These are phyloP conservation scores for Suillus subluteus DNA, from an alignment of 768 basidiomycete species.

Conservation along the genomic window DNA sequence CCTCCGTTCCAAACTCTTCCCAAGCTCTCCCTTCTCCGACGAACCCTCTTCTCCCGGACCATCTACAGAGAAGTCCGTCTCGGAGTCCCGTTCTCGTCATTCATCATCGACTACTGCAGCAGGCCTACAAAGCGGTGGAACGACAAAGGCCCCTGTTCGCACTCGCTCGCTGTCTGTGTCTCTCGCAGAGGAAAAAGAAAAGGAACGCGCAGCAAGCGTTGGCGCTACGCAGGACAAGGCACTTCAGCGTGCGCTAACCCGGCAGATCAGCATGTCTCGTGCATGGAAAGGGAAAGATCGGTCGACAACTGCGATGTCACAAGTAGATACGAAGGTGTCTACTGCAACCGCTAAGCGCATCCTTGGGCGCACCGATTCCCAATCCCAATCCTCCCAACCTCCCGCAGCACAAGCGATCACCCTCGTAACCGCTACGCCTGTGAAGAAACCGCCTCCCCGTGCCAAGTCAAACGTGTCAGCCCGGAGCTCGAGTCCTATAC, in stretches of 20 bases:
- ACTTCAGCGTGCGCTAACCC: slow-evolving; percentile 60
- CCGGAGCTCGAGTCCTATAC: slow-evolving; percentile 9
- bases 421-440: slow-evolving; percentile 61
- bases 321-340: slow-evolving; percentile 20
- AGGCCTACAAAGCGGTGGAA: neutral
- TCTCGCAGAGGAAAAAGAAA: slow-evolving; percentile 62
- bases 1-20: slow-evolving; percentile 70
- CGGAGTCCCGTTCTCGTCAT: slow-evolving; percentile 22
- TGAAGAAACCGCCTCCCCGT: slow-evolving; percentile 33
- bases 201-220: slow-evolving; percentile 41
- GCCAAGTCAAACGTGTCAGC: slow-evolving; percentile 16
- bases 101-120: slow-evolving; percentile 23
- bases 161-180: slow-evolving; percentile 72
- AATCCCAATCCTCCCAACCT: slow-evolving; percentile 1
- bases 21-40: slow-evolving; percentile 62
- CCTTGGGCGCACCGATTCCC: neutral
- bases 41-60: slow-evolving; percentile 25
- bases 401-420: slow-evolving; percentile 26
- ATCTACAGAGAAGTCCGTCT: slow-evolving; percentile 14
- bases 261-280: slow-evolving; percentile 80
- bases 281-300: slow-evolving; percentile 56
- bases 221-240: slow-evolving; percentile 33
- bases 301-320: slow-evolving; percentile 18
- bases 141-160: slow-evolving; percentile 43
- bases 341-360: slow-evolving; percentile 15